Base-by-base conservation (phyloP, 306 rosid species). In the Pterocarpus macrocarpus region DNA sequence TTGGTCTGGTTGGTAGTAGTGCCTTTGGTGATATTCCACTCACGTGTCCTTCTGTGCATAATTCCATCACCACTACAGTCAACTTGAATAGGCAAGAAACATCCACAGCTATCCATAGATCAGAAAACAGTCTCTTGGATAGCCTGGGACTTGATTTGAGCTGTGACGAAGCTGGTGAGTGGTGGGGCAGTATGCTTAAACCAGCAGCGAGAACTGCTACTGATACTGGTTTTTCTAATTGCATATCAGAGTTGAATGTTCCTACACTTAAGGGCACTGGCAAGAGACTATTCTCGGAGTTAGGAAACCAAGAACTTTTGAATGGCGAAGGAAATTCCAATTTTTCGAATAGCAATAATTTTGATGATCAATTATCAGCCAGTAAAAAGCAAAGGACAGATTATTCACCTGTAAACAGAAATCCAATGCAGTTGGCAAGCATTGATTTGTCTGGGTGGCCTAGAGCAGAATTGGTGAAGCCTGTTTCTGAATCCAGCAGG, bases 251-350 rank as follows among this genome's bases (percentile, higher is more conserved):
- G 63, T 59, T 64, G 3, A 84, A 82, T 65, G 22, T n/a, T 8
- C 80, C 68, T 73, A 10, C 7, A 5, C 1, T 6, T 7, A 64
- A 81, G 45, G 73, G 69, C 49, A 76, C 89, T 7, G 57, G 53
- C 30, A 88, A 85, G 53, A 87, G 93, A 30, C 75, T 89, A 32
- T 91, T 90, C 79, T 88, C 92, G 4, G 90, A 89, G 49, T 77
- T 86, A 36, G 90, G 89, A 55, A 74, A 86, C 5, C 87, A 87
- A 64, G 87, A 83, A 69, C 86, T 90, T 82, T 86, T 88, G 81
- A 82, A 50, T 67, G 89, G 90, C 47, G 45, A 66, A 56, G 85
- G 32, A 66, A 81, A 50, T 82, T 47, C 81, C 5, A 83, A 73
- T 67, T 81, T 88, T 45, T 22, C 49, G 22, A 57, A 80, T 43